Base-by-base conservation (phyloP, 2,329 filamentous ascomycete species). In the Alternaria consortialis region DNA sequence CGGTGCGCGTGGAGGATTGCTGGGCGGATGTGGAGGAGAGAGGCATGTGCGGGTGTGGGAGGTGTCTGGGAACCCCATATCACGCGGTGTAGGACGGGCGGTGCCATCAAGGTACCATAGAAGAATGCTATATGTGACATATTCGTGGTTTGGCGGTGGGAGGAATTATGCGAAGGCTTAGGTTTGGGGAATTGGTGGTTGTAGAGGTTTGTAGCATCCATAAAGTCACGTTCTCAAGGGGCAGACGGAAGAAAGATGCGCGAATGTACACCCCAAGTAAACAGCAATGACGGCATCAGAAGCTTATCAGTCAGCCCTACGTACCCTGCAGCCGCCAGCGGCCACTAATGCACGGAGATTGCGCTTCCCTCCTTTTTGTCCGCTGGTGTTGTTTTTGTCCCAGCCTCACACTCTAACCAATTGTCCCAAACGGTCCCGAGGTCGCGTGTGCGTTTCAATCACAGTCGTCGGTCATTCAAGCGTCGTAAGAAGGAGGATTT, bases 61-160 rank as follows among this genome's bases (percentile, higher is more conserved):
- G 73, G 86, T 73, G 64, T 84, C 15, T 81, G 77, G 8, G 80
- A 80, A 67, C 88, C 87, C 80, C 94, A 92, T 78, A 92, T 92
- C 43, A 97, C 93, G 34, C 91, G 90, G 80, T 91, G 90, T 69
- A 98, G 92, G 71, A 98, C 89, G 73, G 91, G 87, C 0, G 91
- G 88, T n/a, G 90, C 91, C 93, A 97, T 97, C 74, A 90, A 79
- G 27, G 87, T 89, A 84, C 86, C 88, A 75, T 90, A 90, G 83
- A 90, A 89, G 81, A 90, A 90, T 67, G 86, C 85, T 17, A 82
- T 82, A 70, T 84, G 82, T 48, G 84, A 65, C 73, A 74, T 76
- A 7, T 37, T 55, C 34, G 52, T 15, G 17, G 29, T 23, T 15
- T n/a, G 47, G 42, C 11, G 1, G 53, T 13, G 27, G 9, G 5